phyloP scores from a whole-genome alignment of 2,329 filamentous ascomycete species.

The Chaetomium sp. region DNA sequence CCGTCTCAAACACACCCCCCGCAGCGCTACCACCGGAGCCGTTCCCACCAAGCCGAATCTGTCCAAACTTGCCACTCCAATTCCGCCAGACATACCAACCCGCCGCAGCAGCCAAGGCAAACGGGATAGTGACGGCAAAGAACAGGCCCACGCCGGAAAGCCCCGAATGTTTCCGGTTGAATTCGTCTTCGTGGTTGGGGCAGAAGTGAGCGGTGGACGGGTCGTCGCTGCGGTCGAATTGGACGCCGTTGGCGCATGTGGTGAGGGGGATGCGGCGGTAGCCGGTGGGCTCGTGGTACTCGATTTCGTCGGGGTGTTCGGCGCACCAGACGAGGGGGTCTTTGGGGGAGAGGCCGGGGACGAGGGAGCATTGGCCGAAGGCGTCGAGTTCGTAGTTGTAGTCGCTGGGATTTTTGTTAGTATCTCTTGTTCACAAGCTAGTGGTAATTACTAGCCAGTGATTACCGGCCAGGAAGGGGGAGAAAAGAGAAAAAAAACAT shows the following conservation, averaged over 20 bases:
- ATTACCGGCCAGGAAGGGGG: no score
- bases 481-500: slow-evolving; percentile 34
- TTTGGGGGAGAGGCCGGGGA: slow-evolving; percentile 61
- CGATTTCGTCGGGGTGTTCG: slow-evolving; percentile 58
- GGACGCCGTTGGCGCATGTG: slow-evolving; percentile 70
- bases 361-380: slow-evolving; percentile 70
- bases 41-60: slow-evolving; percentile 79
- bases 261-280: slow-evolving; percentile 87
- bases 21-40: slow-evolving; percentile 19
- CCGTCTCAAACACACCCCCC: slow-evolving; percentile 49
- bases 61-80: slow-evolving; percentile 86
- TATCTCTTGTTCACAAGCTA: no score
- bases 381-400: slow-evolving; percentile 84
- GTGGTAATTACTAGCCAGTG: no score
- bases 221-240: slow-evolving; percentile 55
- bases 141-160: slow-evolving; percentile 70
- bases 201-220: slow-evolving; percentile 57
- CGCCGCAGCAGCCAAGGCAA: slow-evolving; percentile 60
- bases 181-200: slow-evolving; percentile 75
- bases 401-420: no score
- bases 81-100: slow-evolving; percentile 82
- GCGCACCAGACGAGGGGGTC: slow-evolving; percentile 46
- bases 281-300: slow-evolving; percentile 80
- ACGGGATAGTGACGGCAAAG: slow-evolving; percentile 73
- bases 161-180: slow-evolving; percentile 52